Evolutionary conservation across 2,329 filamentous ascomycete species (phyloP).

Genomic region (Ustilaginoidea virens): DNA sequence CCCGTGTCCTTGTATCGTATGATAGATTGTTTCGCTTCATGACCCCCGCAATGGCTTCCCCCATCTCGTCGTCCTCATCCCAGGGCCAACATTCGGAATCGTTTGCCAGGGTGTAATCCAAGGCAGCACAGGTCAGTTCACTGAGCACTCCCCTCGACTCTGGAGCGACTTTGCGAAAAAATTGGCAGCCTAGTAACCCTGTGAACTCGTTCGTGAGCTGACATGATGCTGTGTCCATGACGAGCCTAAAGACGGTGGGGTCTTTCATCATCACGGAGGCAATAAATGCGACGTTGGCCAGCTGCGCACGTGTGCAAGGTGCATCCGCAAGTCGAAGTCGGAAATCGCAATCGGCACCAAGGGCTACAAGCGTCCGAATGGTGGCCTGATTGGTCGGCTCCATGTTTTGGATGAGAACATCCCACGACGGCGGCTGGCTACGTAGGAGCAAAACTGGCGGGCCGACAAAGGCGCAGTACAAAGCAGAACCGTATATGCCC

Average conservation of each 20-base stretch:
- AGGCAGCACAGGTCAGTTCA: neutral
- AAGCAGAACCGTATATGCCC: constrained; percentile 14
- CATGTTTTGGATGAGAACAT: neutral
- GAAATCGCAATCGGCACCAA: neutral
- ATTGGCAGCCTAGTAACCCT: neutral
- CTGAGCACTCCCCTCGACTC: neutral
- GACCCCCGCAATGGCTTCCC: neutral
- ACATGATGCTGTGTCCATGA: neutral
- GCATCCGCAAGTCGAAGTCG: constrained; percentile 6
- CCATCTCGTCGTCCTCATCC: neutral
- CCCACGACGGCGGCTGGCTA: constrained; percentile 7
- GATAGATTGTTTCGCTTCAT: constrained; percentile 6
- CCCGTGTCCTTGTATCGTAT: constrained; percentile 2
- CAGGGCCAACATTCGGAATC: neutral
- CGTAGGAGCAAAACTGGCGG: constrained; percentile 10
- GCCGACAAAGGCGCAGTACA: constrained; percentile 20
- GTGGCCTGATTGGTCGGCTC: neutral
- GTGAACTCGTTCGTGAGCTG: constrained; percentile 1
- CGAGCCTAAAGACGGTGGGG: constrained; percentile 1
- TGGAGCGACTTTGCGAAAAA: neutral
- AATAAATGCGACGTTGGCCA: constrained; percentile 3
- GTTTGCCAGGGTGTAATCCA: constrained; percentile 1
- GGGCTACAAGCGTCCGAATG: neutral
- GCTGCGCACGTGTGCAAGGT: neutral
- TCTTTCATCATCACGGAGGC: constrained; percentile 1